A percentile compares a stretch with the other conserved stretches of the same genome.
Conservation (phyloP, 371 early-diverging fungal genomes). For the Encephalitozoon romaleae region DNA sequence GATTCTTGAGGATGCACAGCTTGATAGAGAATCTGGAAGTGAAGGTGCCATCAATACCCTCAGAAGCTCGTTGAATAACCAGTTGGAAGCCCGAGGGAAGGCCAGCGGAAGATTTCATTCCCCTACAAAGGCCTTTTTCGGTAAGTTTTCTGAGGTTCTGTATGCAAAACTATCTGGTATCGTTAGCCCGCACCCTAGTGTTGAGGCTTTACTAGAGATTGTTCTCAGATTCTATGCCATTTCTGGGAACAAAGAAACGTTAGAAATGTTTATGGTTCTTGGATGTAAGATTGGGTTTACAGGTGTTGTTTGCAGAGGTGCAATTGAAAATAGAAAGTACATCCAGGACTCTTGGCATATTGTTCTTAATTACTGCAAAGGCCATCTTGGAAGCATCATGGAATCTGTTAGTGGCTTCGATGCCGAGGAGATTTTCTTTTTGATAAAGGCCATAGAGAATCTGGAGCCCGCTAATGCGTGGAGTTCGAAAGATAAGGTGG, state of each 20-base stretch:
- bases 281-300: background rate
- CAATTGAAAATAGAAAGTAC: constrained; percentile 2
- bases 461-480: background rate
- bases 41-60: background rate
- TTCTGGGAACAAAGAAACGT: background rate
- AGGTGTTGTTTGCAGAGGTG: background rate
- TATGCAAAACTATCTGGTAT: background rate
- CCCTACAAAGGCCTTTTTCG: background rate
- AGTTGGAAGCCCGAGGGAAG: background rate
- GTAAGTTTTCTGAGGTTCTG: background rate
- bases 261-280: background rate
- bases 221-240: background rate
- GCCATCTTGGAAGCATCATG: background rate
- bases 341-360: background rate
- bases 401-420: background rate
- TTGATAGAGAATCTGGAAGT: background rate
- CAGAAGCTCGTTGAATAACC: background rate
- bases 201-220: background rate
- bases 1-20: background rate
- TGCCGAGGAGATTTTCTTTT: constrained; percentile 9
- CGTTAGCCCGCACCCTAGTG: background rate
- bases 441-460: background rate
- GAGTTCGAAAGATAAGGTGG: background rate
- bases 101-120: background rate
- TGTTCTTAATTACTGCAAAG: background rate